Base-by-base conservation (phyloP, 768 basidiomycete species). In the Rhodocollybia butyracea region DNA sequence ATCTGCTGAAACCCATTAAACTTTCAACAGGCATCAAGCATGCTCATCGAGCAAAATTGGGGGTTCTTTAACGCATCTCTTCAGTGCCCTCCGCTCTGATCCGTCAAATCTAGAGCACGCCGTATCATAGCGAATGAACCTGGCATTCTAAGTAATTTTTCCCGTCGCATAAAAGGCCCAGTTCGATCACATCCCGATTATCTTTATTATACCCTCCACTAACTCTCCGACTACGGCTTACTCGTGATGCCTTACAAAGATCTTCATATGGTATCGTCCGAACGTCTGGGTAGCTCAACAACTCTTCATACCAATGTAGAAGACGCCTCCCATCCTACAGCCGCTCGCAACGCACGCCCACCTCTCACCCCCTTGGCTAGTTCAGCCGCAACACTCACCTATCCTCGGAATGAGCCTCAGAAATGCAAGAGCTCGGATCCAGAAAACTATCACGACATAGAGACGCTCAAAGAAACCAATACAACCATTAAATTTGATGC, bases 341-440 rank as follows among this genome's bases (percentile, higher is more conserved):
- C n/a, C n/a, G n/a, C n/a, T n/a, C 48, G 13, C 8, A 22, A 6
- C n/a, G 10, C 34, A 6, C 48, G 34, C 21, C 48, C 34, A 8
- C 34, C 48, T 34, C 27, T 50, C 13, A 50, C 48, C n/a, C 48
- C 48, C 2, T 17, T 50, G 15, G 48, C 48, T 27, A 50, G 48
- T 17, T 50, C 48, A 5, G 48, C 19, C 11, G n/a, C n/a, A n/a
- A 50, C 48, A 17, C 32, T 50, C 10, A 50, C 38, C n/a, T 34
- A 50, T 50, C n/a, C n/a, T n/a, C 48, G 22, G 5, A 34, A 50
- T 22, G 48, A 50, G 32, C 48, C 32, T 12, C 22, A 50, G 7
- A 19, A 15, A 22, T 5, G 8, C n/a, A 19, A 31, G 19, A 22
- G 10, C 12, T 48, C 46, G 5, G 32, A 50, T 50, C 21, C 48